These are phyloP conservation scores for Limnanthes douglasii DNA, from an alignment of 345 rosid species.

Conservation along the genomic window DNA sequence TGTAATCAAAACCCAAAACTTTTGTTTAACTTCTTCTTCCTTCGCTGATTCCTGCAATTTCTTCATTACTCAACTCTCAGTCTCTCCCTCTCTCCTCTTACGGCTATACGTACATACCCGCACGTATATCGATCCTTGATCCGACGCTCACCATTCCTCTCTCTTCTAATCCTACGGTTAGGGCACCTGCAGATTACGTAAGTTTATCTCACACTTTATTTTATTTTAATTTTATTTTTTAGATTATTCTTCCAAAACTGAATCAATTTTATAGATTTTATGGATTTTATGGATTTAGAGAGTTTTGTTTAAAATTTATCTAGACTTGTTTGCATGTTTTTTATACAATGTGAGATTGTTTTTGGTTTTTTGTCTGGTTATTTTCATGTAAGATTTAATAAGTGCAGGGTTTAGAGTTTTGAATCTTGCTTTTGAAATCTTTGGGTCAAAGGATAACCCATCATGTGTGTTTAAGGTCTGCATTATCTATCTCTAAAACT, in stretches of 20 bases:
- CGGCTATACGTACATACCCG: not conserved
- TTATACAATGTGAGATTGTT: too few relatives aligned
- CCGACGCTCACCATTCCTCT: slow-evolving; percentile 23
- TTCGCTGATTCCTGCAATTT: not conserved
- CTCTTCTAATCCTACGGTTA: slow-evolving; percentile 19
- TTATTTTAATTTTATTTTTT: slow-evolving; percentile 9
- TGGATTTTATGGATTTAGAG: too few relatives aligned
- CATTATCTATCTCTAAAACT: too few relatives aligned
- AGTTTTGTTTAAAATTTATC: too few relatives aligned
- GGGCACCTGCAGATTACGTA: slow-evolving; percentile 16
- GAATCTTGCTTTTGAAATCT: too few relatives aligned
- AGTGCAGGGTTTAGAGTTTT: too few relatives aligned
- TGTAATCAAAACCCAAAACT: too few relatives aligned
- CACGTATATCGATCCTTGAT: slow-evolving; percentile 4
- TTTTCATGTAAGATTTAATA: too few relatives aligned
- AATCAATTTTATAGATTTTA: not conserved
- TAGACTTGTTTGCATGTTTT: too few relatives aligned
- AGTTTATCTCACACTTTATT: slow-evolving; percentile 9
- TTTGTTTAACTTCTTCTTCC: not conserved
- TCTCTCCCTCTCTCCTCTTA: not conserved
- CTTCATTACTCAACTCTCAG: not conserved
- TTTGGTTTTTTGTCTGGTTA: not conserved
- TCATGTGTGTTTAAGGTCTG: too few relatives aligned
- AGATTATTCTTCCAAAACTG: not conserved
- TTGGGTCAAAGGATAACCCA: too few relatives aligned